Base-by-base conservation (phyloP, 164 flowering plant genomes). In the Umbellularia californica region DNA sequence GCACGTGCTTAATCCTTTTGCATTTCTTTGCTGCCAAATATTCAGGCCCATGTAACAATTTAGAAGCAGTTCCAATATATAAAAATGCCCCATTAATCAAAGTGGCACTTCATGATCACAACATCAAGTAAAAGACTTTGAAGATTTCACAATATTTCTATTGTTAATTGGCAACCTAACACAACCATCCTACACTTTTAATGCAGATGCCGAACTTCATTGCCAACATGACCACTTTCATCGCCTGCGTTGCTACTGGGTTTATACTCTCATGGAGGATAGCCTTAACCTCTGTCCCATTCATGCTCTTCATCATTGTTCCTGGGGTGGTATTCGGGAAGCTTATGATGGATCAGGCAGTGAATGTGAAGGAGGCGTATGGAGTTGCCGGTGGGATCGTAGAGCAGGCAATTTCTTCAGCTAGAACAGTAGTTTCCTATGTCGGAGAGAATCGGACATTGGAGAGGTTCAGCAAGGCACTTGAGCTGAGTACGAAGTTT, bases 241-340 rank as follows among this genome's bases (percentile, higher is more conserved):
- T 83, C 72, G 60, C 51, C 65, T 68, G 85, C 74, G 58, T 81
- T 23, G 7, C 81, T 2, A 70, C 78, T 28, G 83, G 89, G 17
- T 84, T 88, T 66, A 2, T 74, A 17, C 84, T 88, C 4, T 87
- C 89, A 27, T 90, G 94, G 94, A 79, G 81, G 75, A 73, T 90
- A 17, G 80, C 89, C 17, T 12, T 90, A 28, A 85, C 86, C 9
- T 77, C 86, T 67, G 20, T 90, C 9, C 94, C 94, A 10, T 78
- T 86, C 33, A 50, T 76, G 24, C 50, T 33, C 3, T 27, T 83
- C 58, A 28, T 80, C 62, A 75, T 82, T 67, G 58, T 82, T 30
- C 85, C 86, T 17, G 84, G 84, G 14, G 51, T 84, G 5, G 75
- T 76, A 68, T 82, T 76, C 50, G 88, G 86, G 66, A 82, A 81